Evolutionary conservation across 352 stramenopile genomes (phyloP).

Genomic region (Lagenidium sp.): DNA sequence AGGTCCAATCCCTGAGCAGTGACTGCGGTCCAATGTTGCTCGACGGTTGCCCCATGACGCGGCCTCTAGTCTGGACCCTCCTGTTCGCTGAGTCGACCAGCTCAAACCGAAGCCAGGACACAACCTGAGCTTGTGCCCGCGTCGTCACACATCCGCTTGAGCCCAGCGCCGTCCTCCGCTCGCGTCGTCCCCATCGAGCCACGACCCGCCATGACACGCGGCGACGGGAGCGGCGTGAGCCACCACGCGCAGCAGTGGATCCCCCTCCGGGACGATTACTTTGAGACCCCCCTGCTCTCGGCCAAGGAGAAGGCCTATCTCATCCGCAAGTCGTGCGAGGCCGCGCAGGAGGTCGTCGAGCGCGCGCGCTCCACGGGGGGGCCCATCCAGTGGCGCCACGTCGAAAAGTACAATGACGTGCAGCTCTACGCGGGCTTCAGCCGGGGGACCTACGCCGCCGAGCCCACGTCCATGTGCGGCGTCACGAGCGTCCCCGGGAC

Average conservation of each 20-base stretch:
- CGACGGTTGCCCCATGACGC: no score
- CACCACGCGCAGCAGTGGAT: slow-evolving; percentile 24
- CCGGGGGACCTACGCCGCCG: slow-evolving; percentile 21
- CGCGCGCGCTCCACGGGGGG: slow-evolving; percentile 48
- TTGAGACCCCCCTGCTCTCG: slow-evolving; percentile 57
- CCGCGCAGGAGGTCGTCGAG: slow-evolving; percentile 69
- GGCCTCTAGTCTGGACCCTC: no score
- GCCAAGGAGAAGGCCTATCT: slow-evolving; percentile 60
- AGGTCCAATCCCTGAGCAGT: no score
- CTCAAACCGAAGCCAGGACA: no score
- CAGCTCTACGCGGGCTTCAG: slow-evolving; percentile 64
- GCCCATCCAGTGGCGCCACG: slow-evolving; percentile 60
- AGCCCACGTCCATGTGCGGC: slow-evolving; percentile 58
- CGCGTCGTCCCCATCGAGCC: not conserved
- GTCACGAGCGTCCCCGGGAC: slow-evolving; percentile 65
- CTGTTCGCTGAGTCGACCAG: no score
- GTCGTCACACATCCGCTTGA: no score
- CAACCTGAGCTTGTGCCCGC: no score
- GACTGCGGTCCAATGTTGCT: no score
- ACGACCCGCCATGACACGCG: not conserved
- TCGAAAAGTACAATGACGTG: slow-evolving; percentile 69
- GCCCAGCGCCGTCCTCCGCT: not conserved
- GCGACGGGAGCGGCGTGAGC: no score
- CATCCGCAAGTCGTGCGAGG: slow-evolving; percentile 74
- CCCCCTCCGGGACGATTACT: slow-evolving; percentile 69